A percentile compares a stretch with the other conserved stretches of the same genome.
These are phyloP conservation scores for Alternaria triticina DNA, from an alignment of 2,329 filamentous ascomycete species.

Conservation along the genomic window DNA sequence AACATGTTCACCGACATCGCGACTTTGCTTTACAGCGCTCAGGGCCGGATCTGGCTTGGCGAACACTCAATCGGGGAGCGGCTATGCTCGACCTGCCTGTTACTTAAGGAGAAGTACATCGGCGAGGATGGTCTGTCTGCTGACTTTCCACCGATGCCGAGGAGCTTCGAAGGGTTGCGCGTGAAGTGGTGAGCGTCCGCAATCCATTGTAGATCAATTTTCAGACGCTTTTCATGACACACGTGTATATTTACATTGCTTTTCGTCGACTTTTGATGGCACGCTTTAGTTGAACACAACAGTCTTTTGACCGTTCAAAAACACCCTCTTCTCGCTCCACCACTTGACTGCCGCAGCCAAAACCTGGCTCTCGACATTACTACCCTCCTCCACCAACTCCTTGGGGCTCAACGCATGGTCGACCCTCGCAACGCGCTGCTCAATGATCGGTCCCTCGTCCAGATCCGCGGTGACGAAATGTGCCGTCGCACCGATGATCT, in stretches of 20 bases:
- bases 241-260: neutral
- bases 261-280: neutral
- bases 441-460: constrained; percentile 87
- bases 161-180: neutral
- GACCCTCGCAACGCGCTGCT: constrained; percentile 79
- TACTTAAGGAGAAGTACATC: constrained; percentile 12
- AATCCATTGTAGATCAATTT: neutral
- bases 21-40: constrained; percentile 14
- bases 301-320: constrained; percentile 80
- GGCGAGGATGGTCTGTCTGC: constrained; percentile 10
- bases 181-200: neutral
- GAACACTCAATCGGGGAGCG: neutral
- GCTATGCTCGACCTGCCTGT: constrained; percentile 10
- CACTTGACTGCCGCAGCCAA: constrained; percentile 82
- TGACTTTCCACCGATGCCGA: constrained; percentile 15
- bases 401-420: constrained; percentile 79
- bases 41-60: constrained; percentile 15
- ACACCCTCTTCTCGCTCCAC: constrained; percentile 78
- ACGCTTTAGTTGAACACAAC: constrained; percentile 69
- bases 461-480: constrained; percentile 87
- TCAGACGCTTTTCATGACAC: neutral
- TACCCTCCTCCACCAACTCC: constrained; percentile 78
- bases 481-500: constrained; percentile 85
- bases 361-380: constrained; percentile 84
- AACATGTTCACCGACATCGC: constrained; percentile 13